These are phyloP conservation scores for Lactifluus echinatus DNA, from an alignment of 768 basidiomycete genomes.

Conservation along the genomic window DNA sequence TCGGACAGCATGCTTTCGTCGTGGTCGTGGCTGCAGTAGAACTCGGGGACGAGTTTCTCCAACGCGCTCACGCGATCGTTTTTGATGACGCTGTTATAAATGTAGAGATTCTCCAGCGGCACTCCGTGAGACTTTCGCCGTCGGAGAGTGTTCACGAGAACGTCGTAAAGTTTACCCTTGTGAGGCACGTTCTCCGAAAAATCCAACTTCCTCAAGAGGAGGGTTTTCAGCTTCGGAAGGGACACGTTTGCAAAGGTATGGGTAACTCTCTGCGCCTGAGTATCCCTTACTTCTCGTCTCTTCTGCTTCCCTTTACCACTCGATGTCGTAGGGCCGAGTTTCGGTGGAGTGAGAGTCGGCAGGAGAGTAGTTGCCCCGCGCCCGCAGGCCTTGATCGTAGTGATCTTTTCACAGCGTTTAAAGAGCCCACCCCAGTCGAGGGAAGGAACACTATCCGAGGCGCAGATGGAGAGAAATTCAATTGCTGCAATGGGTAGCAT, in stretches of 20 bases:
- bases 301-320: background rate
- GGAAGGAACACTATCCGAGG: background rate
- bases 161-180: background rate
- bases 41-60: background rate
- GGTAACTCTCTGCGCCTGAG: background rate
- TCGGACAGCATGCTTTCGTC: background rate
- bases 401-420: background rate
- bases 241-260: no score
- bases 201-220: background rate
- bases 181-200: background rate
- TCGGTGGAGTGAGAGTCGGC: background rate
- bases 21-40: background rate
- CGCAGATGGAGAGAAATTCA: slow-evolving; percentile 1
- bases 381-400: background rate
- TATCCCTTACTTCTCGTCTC: background rate
- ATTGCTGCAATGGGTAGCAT: background rate
- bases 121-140: background rate
- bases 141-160: background rate
- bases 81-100: background rate
- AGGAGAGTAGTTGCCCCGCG: background rate
- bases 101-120: background rate
- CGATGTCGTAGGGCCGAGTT: no score
- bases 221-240: slow-evolving; percentile 2
- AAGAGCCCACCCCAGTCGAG: background rate
- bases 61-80: background rate